A percentile compares a stretch with the other conserved stretches of the same genome.
Conservation (phyloP, 163 green algal species). For the Picocystis sp. region DNA sequence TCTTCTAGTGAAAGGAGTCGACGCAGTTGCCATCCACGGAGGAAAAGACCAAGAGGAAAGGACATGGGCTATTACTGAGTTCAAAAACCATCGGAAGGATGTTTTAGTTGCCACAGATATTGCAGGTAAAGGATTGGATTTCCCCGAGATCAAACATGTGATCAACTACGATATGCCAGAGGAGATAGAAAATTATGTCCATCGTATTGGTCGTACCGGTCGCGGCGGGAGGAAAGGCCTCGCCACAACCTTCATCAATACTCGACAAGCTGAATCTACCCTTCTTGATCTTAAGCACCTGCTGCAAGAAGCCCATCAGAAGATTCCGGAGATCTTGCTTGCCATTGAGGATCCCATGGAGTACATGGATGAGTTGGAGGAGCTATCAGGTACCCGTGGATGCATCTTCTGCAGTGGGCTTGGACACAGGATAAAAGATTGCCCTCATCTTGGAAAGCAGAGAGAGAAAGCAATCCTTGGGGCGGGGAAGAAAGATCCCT, state of each 20-base stretch:
- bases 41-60: slow-evolving; percentile 71
- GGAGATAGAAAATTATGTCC: slow-evolving; percentile 98
- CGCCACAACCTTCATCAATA: slow-evolving; percentile 97
- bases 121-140: slow-evolving; percentile 78
- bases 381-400: slow-evolving; percentile 56
- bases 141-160: slow-evolving; percentile 81
- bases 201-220: slow-evolving; percentile 46
- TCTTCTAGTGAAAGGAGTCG: slow-evolving; percentile 69
- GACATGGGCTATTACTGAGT: slow-evolving; percentile 39
- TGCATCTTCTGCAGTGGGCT: slow-evolving; percentile 92
- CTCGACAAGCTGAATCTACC: slow-evolving; percentile 67
- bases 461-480: slow-evolving; percentile 21
- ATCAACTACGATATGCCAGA: slow-evolving; percentile 99
- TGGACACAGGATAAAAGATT: slow-evolving; percentile 85
- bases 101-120: slow-evolving; percentile 95
- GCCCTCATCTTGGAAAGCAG: slow-evolving; percentile 67
- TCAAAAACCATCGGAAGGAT: slow-evolving; percentile 58
- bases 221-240: slow-evolving; percentile 91
- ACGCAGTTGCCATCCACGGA: slow-evolving; percentile 59
- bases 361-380: slow-evolving; percentile 49
- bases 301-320: slow-evolving; percentile 80
- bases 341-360: slow-evolving; percentile 72
- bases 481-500: slow-evolving; percentile 53
- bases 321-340: slow-evolving; percentile 53
- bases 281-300: slow-evolving; percentile 97